A percentile compares a stretch with the other conserved stretches of the same genome.
Evolutionary conservation across 2,329 filamentous ascomycete genomes (phyloP).

Genomic region (Graphilbum ipis-grandicollis): DNA sequence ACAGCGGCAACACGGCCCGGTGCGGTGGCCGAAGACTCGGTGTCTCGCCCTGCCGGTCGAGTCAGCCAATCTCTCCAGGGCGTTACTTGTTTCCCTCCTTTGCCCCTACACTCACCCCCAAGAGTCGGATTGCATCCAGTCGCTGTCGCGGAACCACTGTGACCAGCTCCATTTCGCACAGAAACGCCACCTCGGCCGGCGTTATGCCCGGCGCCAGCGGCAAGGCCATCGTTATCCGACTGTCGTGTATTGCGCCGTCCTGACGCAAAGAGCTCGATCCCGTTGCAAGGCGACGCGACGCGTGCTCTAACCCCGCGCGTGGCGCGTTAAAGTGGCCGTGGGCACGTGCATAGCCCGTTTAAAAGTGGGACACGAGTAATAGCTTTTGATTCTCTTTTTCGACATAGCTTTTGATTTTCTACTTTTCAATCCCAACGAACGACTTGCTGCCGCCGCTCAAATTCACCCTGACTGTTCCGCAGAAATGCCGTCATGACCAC

Average conservation of each 20-base stretch:
- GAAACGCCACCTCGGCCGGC: constrained; percentile 77
- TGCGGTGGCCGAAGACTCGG: constrained; percentile 65
- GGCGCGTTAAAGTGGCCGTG: too few species aligned
- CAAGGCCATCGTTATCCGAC: constrained; percentile 29
- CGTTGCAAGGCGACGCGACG: too few species aligned
- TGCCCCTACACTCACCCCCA: constrained; percentile 71
- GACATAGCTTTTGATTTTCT: too few species aligned
- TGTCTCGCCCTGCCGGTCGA: constrained; percentile 48
- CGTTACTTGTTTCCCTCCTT: too few species aligned
- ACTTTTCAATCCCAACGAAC: neutral
- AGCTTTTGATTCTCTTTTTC: too few species aligned
- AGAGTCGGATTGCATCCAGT: constrained; percentile 68
- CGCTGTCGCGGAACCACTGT: constrained; percentile 83
- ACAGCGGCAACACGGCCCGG: constrained; percentile 65
- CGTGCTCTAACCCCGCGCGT: too few species aligned
- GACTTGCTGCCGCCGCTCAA: neutral
- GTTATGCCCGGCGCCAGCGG: constrained; percentile 41
- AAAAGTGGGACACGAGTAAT: too few species aligned
- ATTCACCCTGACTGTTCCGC: constrained; percentile 4
- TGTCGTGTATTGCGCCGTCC: neutral
- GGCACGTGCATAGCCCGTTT: too few species aligned
- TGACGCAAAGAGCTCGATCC: too few species aligned
- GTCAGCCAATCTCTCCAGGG: too few species aligned
- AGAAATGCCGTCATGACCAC: constrained; percentile 4
- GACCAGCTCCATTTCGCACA: constrained; percentile 95